Evolutionary conservation across 306 rosid genomes (phyloP).

Genomic region (Rubus parviflorus): DNA sequence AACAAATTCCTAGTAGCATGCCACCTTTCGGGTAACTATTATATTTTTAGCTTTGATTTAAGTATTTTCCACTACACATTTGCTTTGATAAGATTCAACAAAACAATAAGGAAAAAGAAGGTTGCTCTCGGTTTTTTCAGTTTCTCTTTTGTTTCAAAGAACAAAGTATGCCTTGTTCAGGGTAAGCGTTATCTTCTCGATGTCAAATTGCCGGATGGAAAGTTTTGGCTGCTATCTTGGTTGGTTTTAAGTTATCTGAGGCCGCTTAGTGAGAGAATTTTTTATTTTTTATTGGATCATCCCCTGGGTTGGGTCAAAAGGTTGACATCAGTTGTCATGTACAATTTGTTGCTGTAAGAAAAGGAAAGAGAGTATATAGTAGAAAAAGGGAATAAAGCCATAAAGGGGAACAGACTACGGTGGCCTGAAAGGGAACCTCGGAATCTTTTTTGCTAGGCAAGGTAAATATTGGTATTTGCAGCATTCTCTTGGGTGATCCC

Average conservation of each 20-base stretch:
- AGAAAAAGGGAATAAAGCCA: slow-evolving; percentile 24
- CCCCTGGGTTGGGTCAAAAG: slow-evolving; percentile 30
- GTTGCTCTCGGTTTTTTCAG: not conserved
- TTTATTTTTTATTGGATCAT: slow-evolving; percentile 22
- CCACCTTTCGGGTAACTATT: slow-evolving; percentile 65
- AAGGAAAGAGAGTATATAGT: slow-evolving; percentile 33
- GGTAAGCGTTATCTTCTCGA: slow-evolving; percentile 48
- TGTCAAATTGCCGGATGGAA: slow-evolving; percentile 50
- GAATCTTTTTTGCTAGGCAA: slow-evolving; percentile 27
- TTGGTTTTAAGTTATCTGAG: slow-evolving; percentile 18
- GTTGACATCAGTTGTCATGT: slow-evolving; percentile 35
- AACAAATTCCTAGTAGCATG: slow-evolving; percentile 58
- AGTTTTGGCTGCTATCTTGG: slow-evolving; percentile 38
- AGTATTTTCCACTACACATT: not conserved
- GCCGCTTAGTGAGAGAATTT: slow-evolving; percentile 33
- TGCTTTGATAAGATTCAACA: not conserved
- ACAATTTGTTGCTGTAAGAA: slow-evolving; percentile 45
- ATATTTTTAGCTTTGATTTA: not conserved
- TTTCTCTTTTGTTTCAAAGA: slow-evolving; percentile 8
- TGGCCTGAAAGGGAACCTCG: slow-evolving; percentile 21
- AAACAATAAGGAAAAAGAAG: not conserved
- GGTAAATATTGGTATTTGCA: slow-evolving; percentile 33
- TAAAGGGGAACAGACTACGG: slow-evolving; percentile 10
- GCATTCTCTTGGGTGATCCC: slow-evolving; percentile 27
- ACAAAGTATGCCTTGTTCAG: slow-evolving; percentile 20